Evolutionary conservation across 768 basidiomycete genomes (phyloP).

Genomic region (Terana coerulea): DNA sequence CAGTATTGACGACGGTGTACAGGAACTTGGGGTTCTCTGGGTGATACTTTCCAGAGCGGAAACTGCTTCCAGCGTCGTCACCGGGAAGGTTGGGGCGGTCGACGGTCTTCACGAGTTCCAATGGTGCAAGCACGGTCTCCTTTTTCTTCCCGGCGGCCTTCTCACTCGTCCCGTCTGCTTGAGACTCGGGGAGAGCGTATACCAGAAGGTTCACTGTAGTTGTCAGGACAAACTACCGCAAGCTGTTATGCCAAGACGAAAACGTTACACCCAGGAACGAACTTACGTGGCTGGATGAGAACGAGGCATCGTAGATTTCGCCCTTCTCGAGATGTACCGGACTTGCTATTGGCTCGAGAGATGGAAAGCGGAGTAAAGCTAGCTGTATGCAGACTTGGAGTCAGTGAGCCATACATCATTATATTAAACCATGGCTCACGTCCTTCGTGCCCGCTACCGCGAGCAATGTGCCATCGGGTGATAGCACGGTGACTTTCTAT

Average conservation of each 20-base stretch:
- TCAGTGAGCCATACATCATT: not conserved
- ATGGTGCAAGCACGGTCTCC: constrained; percentile 31
- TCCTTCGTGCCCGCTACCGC: constrained; percentile 72
- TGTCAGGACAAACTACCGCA: constrained; percentile 56
- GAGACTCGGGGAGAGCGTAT: constrained; percentile 47
- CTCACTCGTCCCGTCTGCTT: constrained; percentile 26
- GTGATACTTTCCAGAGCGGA: constrained; percentile 66
- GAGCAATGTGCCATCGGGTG: constrained; percentile 60
- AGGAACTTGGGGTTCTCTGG: constrained; percentile 47
- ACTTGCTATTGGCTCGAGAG: constrained; percentile 35
- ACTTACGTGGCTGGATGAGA: constrained; percentile 62
- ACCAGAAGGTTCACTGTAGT: constrained; percentile 63
- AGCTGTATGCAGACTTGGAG: constrained; percentile 15
- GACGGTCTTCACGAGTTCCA: constrained; percentile 47
- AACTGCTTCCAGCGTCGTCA: constrained; percentile 46
- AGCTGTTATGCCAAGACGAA: not conserved
- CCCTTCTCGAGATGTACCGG: constrained; percentile 55
- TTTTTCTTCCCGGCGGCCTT: constrained; percentile 41
- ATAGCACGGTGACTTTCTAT: constrained; percentile 87
- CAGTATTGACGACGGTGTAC: constrained; percentile 72
- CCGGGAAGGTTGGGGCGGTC: constrained; percentile 50
- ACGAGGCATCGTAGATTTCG: constrained; percentile 85
- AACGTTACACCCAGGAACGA: not conserved
- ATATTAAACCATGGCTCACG: constrained; percentile 42
- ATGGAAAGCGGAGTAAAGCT: constrained; percentile 22